phyloP scores from a whole-genome alignment of 495 filamentous ascomycete genomes.

The Astrothelium macrocarpum region DNA sequence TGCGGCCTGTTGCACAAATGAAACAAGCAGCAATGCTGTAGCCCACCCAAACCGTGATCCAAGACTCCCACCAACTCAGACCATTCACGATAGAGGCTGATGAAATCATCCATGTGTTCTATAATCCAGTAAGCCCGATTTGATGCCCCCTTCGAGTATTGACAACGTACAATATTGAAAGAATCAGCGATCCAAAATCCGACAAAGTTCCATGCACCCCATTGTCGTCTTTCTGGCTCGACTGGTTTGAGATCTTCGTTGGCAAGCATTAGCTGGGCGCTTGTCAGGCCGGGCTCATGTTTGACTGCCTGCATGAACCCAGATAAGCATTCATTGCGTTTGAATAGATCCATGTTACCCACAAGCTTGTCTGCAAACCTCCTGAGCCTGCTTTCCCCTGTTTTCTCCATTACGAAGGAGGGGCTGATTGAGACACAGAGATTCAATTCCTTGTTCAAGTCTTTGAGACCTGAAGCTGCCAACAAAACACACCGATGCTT shows the following conservation, averaged over 20 bases:
- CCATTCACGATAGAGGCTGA: constrained; percentile 70
- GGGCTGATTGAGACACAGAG: neutral
- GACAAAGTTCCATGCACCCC: constrained; percentile 82
- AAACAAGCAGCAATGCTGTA: constrained; percentile 17
- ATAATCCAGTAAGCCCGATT: neutral
- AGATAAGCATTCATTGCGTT: neutral
- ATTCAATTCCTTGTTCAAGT: no score
- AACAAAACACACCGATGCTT: no score
- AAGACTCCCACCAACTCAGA: constrained; percentile 92
- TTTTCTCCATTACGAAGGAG: neutral
- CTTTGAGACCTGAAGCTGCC: no score
- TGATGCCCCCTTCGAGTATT: neutral
- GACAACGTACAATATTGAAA: constrained; percentile 58
- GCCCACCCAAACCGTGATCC: constrained; percentile 57
- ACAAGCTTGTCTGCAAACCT: neutral
- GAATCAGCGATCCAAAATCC: constrained; percentile 86
- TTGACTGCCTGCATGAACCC: constrained; percentile 41
- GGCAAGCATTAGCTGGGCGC: constrained; percentile 78
- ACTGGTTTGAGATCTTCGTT: constrained; percentile 90
- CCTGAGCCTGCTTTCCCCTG: neutral
- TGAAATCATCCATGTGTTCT: constrained; percentile 94
- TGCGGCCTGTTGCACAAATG: constrained; percentile 16
- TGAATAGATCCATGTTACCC: neutral
- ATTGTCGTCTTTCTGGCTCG: constrained; percentile 73
- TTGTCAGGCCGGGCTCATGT: constrained; percentile 68